phyloP scores from a whole-genome alignment of 2,329 filamentous ascomycete genomes.

The Leptographium radiaticola region DNA sequence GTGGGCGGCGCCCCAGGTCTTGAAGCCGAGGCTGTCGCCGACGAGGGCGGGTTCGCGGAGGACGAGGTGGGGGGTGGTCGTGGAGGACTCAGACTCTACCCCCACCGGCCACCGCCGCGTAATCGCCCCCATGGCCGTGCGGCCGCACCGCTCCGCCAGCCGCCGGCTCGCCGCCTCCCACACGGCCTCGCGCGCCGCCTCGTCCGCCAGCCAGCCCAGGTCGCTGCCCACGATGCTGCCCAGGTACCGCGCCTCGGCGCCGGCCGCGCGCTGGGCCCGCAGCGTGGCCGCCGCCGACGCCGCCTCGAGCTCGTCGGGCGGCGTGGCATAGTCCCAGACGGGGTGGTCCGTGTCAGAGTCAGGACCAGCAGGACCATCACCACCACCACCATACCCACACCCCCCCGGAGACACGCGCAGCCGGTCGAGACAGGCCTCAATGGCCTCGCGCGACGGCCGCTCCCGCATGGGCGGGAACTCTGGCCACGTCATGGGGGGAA shows the following conservation, averaged over 20 bases:
- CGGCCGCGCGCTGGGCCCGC: slow-evolving; percentile 21
- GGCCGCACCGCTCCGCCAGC: slow-evolving; percentile 74
- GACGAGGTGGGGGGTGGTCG: slow-evolving; percentile 44
- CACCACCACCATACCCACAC: too few relatives aligned
- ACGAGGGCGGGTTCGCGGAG: slow-evolving; percentile 82
- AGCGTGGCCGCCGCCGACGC: slow-evolving; percentile 24
- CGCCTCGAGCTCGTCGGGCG: slow-evolving; percentile 26
- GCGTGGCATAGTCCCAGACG: slow-evolving; percentile 45
- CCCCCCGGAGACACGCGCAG: slow-evolving; percentile 28
- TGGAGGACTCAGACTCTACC: slow-evolving; percentile 2
- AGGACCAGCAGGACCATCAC: too few relatives aligned
- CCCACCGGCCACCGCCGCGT: slow-evolving; percentile 40
- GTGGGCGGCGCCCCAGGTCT: slow-evolving; percentile 91
- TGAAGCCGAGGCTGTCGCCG: slow-evolving; percentile 77
- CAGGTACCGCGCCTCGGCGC: slow-evolving; percentile 52
- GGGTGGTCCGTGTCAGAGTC: slow-evolving; percentile 15
- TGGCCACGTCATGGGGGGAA: too few relatives aligned
- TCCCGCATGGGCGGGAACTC: slow-evolving; percentile 68
- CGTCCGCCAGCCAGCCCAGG: slow-evolving; percentile 55
- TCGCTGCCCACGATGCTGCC: slow-evolving; percentile 54
- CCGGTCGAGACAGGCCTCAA: slow-evolving; percentile 52
- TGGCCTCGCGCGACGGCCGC: slow-evolving; percentile 50
- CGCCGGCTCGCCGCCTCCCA: slow-evolving; percentile 72
- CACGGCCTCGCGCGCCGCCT: slow-evolving; percentile 51
- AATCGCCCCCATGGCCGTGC: slow-evolving; percentile 46